Evolutionary conservation across 495 filamentous ascomycete genomes (phyloP).

Genomic region (Xylaria bambusicola): DNA sequence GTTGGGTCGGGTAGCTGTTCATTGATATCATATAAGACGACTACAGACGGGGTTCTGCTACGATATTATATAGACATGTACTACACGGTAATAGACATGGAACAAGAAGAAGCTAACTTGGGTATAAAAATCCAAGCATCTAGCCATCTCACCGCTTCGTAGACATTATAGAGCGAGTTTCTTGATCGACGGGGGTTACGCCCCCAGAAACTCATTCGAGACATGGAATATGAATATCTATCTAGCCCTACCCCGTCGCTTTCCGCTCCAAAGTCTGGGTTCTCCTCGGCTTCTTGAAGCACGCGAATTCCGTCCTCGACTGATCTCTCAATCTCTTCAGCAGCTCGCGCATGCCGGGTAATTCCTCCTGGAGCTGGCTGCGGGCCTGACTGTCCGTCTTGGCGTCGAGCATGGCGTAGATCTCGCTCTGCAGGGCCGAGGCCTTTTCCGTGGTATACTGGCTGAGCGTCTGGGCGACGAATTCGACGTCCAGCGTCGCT

Average conservation of each 20-base stretch:
- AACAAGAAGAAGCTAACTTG: too few species aligned
- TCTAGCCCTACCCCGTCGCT: conserved; percentile 29
- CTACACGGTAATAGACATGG: too few species aligned
- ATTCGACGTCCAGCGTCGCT: conserved; percentile 95
- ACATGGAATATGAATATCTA: too few species aligned
- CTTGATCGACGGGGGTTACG: too few species aligned
- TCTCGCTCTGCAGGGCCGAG: conserved; percentile 73
- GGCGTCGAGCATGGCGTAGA: conserved; percentile 85
- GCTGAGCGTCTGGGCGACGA: conserved; percentile 87
- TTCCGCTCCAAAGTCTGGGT: conserved; percentile 27
- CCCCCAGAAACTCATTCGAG: too few species aligned
- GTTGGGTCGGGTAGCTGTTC: too few species aligned
- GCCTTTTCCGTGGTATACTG: conserved; percentile 86
- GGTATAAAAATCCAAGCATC: too few species aligned
- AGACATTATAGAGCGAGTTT: too few species aligned
- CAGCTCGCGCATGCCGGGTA: conserved; percentile 83
- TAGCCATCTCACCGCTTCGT: too few species aligned
- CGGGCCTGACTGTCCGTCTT: conserved; percentile 85
- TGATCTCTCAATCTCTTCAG: conserved; percentile 81
- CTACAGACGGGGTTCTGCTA: too few species aligned
- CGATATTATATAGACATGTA: too few species aligned
- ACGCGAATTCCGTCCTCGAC: conserved; percentile 82
- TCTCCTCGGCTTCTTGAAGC: conserved; percentile 62
- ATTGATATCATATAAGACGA: too few species aligned
- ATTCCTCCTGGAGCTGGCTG: conserved; percentile 74